phyloP scores from a whole-genome alignment of 768 basidiomycete genomes.

The Trametes villosa region DNA sequence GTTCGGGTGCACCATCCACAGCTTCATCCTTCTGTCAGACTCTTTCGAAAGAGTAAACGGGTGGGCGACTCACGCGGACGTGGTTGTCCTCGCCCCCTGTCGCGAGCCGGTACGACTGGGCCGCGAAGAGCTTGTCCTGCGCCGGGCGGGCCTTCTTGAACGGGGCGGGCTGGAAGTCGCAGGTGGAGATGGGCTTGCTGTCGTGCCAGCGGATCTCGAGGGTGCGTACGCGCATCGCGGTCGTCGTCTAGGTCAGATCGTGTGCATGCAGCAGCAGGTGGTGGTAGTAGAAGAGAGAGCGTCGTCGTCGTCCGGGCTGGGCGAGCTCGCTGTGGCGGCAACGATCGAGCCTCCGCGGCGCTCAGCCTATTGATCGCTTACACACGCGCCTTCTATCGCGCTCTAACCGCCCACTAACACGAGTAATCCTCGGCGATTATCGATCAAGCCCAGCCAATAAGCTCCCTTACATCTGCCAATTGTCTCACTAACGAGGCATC shows the following conservation, averaged over 20 bases:
- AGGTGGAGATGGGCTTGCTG: slow-evolving; percentile 92
- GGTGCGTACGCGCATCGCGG: slow-evolving; percentile 84
- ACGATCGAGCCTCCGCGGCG: neutral
- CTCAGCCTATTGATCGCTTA: slow-evolving; percentile 4
- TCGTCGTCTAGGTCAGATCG: neutral
- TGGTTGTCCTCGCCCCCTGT: slow-evolving; percentile 97
- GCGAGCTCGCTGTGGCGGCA: neutral
- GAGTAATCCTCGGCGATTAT: neutral
- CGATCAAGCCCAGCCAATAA: neutral
- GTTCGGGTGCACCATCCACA: slow-evolving; percentile 96
- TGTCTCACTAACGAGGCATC: neutral
- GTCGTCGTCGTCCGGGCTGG: neutral
- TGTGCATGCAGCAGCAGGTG: neutral
- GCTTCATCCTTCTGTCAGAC: too few species aligned
- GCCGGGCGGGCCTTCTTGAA: slow-evolving; percentile 80
- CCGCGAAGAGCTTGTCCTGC: slow-evolving; percentile 58
- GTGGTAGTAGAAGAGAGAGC: neutral
- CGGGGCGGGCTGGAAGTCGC: slow-evolving; percentile 89
- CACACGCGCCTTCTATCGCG: neutral
- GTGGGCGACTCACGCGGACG: slow-evolving; percentile 89
- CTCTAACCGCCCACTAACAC: neutral
- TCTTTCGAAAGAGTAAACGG: neutral
- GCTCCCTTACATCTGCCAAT: neutral
- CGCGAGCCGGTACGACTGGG: slow-evolving; percentile 86
- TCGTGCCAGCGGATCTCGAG: slow-evolving; percentile 98